Evolutionary conservation across 179 eudicot species (phyloP).

Genomic region (Patellifolia procumbens): DNA sequence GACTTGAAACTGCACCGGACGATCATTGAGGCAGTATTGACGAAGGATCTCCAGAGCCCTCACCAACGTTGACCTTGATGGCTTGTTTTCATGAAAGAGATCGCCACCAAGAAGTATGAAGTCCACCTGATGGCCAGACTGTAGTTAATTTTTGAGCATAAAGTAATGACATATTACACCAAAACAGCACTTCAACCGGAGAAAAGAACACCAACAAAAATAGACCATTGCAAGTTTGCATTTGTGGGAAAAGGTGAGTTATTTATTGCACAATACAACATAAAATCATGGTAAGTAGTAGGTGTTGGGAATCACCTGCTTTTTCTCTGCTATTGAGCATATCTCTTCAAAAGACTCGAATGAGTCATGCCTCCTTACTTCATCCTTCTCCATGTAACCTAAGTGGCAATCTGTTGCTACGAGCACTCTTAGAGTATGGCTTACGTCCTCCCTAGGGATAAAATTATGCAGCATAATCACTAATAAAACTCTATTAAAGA

Average conservation of each 20-base stretch:
- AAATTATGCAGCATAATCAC: not conserved
- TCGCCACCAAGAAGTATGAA: constrained; percentile 98
- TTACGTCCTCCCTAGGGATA: constrained; percentile 57
- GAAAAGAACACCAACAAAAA: not conserved
- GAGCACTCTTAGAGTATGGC: constrained; percentile 71
- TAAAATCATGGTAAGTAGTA: constrained; percentile 10
- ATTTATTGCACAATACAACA: not conserved
- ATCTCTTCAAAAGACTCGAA: constrained; percentile 94
- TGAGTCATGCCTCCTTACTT: constrained; percentile 92
- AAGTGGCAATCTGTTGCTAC: constrained; percentile 98
- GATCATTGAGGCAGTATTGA: constrained; percentile 86
- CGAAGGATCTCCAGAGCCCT: constrained; percentile 91
- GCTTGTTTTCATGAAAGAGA: constrained; percentile 98
- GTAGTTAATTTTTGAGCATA: not conserved
- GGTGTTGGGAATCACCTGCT: constrained; percentile 50
- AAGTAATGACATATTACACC: not conserved
- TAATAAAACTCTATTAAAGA: not conserved
- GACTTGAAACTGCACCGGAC: constrained; percentile 95
- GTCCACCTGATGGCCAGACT: constrained; percentile 60
- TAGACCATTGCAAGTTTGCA: not conserved
- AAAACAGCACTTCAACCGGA: not conserved
- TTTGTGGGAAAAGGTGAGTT: constrained; percentile 1
- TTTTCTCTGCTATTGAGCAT: constrained; percentile 91
- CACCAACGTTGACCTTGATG: constrained; percentile 91
- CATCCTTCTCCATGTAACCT: constrained; percentile 98